Evolutionary conservation across 148 eudicot species (phyloP).

Genomic region (Diospyros kaki): DNA sequence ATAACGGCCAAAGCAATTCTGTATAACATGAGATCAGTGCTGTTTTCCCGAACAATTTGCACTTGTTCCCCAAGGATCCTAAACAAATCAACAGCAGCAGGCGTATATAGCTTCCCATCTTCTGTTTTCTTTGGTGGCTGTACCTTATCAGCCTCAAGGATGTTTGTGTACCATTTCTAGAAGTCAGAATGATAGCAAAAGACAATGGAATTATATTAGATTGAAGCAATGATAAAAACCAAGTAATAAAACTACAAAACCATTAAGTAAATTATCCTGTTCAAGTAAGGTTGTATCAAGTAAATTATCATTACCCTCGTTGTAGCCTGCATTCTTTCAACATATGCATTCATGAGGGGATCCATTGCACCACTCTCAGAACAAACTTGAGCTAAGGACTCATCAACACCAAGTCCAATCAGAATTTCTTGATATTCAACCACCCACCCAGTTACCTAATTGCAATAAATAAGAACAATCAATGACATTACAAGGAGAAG

Average conservation of each 20-base stretch:
- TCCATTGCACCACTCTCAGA: constrained; percentile 99
- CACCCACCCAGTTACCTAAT: constrained; percentile 96
- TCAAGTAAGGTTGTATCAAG: neutral
- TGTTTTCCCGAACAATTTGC: constrained; percentile 92
- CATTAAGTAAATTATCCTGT: neutral
- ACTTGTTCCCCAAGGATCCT: constrained; percentile 96
- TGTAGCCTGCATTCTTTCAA: constrained; percentile 97
- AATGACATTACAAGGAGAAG: constrained; percentile 4
- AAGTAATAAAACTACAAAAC: neutral
- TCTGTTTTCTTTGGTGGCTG: constrained; percentile 95
- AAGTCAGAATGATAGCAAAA: constrained; percentile 17
- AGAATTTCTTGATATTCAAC: constrained; percentile 94
- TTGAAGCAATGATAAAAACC: neutral
- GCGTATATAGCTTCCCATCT: constrained; percentile 93
- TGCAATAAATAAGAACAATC: constrained; percentile 12
- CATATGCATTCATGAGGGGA: constrained; percentile 97
- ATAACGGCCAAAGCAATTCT: constrained; percentile 91
- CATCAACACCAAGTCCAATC: constrained; percentile 93
- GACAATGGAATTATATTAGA: neutral
- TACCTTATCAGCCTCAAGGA: constrained; percentile 91
- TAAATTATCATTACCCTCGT: constrained; percentile 54
- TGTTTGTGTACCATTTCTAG: constrained; percentile 97
- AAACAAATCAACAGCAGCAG: constrained; percentile 96
- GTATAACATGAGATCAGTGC: constrained; percentile 96
- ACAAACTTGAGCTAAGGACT: constrained; percentile 96